Percentiles rank a stretch among this genome's conserved stretches.
These are phyloP conservation scores for Trichoderma brevicompactum DNA, from an alignment of 2,329 filamentous ascomycete genomes.

Conservation along the genomic window DNA sequence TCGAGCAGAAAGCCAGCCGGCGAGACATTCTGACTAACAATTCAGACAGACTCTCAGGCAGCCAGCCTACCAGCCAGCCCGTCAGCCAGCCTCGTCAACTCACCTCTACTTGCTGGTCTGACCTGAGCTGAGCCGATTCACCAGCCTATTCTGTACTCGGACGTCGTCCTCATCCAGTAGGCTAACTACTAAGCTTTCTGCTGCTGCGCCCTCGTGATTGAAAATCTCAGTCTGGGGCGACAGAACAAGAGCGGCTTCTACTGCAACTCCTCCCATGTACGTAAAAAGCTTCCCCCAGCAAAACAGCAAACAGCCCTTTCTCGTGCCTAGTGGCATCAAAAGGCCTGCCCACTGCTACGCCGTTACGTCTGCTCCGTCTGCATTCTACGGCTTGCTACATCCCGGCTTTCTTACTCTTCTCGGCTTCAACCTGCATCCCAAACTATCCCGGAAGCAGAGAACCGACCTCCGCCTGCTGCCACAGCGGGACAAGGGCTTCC, in stretches of 20 bases:
- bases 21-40: constrained; percentile 20
- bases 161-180: constrained; percentile 1
- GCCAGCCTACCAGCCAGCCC: not conserved
- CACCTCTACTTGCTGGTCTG: constrained; percentile 2
- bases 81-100: constrained; percentile 8
- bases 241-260: not conserved
- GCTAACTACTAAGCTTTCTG: not conserved
- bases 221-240: not conserved
- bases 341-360: not conserved
- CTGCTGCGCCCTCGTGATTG: constrained; percentile 7
- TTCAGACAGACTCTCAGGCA: not conserved
- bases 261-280: constrained; percentile 17
- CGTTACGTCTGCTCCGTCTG: not conserved
- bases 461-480: constrained; percentile 24
- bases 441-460: constrained; percentile 27
- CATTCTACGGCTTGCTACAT: not conserved
- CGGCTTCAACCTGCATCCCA: constrained; percentile 24
- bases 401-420: constrained; percentile 23
- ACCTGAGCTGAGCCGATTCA: not conserved
- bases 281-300: not conserved
- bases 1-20: not conserved
- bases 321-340: not conserved
- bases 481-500: constrained; percentile 20
- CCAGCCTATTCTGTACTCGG: constrained; percentile 10
- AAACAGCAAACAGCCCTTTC: not conserved